Percentiles rank a stretch among this genome's conserved stretches.
These are phyloP conservation scores for Xylaria sp. DNA, from an alignment of 2,329 filamentous ascomycete species.

Conservation along the genomic window DNA sequence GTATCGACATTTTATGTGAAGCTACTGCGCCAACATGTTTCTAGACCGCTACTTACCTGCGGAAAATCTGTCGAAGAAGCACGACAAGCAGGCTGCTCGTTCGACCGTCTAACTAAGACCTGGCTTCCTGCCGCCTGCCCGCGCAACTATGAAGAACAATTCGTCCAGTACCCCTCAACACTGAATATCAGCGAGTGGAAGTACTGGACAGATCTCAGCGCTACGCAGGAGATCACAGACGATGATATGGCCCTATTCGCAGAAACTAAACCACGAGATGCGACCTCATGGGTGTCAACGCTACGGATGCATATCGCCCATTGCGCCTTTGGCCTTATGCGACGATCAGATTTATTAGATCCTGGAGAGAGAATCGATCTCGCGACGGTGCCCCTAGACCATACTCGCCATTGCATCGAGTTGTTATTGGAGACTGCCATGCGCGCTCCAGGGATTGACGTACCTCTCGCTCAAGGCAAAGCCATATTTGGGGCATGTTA, in stretches of 20 bases:
- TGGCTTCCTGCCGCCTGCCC: constrained; percentile 23
- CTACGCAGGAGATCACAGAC: constrained; percentile 24
- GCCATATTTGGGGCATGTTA: constrained; percentile 32
- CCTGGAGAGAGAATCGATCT: constrained; percentile 25
- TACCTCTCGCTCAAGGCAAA: constrained; percentile 9
- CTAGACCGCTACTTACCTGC: constrained; percentile 21
- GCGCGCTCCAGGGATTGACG: constrained; percentile 23
- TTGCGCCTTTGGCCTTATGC: constrained; percentile 26
- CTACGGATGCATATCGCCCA: constrained; percentile 30
- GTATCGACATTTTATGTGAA: constrained; percentile 17
- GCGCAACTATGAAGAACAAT: constrained; percentile 26
- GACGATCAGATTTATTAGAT: constrained; percentile 17
- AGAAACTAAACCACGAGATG: constrained; percentile 5
- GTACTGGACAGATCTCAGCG: constrained; percentile 26
- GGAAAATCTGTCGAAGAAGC: constrained; percentile 23
- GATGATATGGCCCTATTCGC: constrained; percentile 27
- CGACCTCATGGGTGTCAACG: constrained; percentile 16
- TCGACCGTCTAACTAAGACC: constrained; percentile 31
- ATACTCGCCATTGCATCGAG: constrained; percentile 24
- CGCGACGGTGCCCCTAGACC: constrained; percentile 16
- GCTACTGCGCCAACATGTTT: constrained; percentile 14
- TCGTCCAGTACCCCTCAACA: constrained; percentile 8
- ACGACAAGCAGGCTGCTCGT: constrained; percentile 22
- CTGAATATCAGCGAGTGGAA: constrained; percentile 25
- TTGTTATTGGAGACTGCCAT: constrained; percentile 25